Conservation (phyloP, 345 rosid species). For the Zanthoxylum bungeanum region DNA sequence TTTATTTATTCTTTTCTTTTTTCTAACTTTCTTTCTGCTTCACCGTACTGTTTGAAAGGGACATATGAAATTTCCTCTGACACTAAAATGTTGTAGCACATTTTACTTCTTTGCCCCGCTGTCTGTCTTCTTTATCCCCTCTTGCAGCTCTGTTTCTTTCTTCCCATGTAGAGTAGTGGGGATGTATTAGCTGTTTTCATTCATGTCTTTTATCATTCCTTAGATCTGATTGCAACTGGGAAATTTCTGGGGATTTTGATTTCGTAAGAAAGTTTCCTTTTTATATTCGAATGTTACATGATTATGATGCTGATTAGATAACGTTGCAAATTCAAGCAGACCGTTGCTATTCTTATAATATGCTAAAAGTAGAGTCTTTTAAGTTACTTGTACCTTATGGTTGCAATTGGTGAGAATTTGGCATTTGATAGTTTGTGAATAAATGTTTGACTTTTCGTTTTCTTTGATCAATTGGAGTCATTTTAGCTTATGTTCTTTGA, state of each 20-base stretch:
- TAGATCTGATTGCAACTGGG: constrained; percentile 2
- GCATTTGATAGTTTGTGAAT: neutral
- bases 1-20: neutral
- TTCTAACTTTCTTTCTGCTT: neutral
- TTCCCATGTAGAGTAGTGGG: neutral
- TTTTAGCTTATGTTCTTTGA: too few species aligned
- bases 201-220: neutral
- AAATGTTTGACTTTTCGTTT: too few species aligned
- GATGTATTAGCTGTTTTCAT: neutral
- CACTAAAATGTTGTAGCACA: neutral
- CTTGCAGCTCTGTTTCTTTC: neutral
- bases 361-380: neutral
- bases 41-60: neutral
- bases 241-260: neutral
- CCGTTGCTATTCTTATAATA: neutral
- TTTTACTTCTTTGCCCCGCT: neutral
- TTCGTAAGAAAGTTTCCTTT: neutral
- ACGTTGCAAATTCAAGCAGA: constrained; percentile 15
- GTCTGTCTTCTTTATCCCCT: neutral
- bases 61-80: constrained; percentile 26
- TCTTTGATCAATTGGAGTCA: too few species aligned
- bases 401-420: too few species aligned
- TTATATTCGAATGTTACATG: neutral
- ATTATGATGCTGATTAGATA: constrained; percentile 7
- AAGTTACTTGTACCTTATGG: neutral